phyloP scores from a whole-genome alignment of 768 basidiomycete species.

The Lactarius hatsudake region DNA sequence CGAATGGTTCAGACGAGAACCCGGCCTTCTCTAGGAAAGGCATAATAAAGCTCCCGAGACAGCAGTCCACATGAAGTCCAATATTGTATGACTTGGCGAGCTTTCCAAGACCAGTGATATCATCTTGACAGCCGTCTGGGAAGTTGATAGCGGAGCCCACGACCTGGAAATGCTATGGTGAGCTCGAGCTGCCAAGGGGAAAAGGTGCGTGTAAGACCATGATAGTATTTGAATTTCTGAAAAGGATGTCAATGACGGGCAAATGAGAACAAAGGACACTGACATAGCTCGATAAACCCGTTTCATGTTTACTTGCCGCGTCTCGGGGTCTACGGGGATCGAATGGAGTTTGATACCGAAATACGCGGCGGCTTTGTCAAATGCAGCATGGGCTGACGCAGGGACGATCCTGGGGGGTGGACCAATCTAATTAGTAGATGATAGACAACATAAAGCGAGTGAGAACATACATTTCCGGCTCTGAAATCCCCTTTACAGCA shows the following conservation, averaged over 20 bases:
- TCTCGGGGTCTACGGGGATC: constrained; percentile 74
- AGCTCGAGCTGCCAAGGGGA: constrained; percentile 1
- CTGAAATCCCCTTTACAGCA: constrained; percentile 78
- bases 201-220: constrained; percentile 48
- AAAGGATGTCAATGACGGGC: constrained; percentile 13
- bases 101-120: constrained; percentile 73
- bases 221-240: constrained; percentile 84
- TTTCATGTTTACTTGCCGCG: constrained; percentile 75
- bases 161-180: constrained; percentile 44
- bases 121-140: constrained; percentile 83
- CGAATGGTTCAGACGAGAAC: constrained; percentile 71
- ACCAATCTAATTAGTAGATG: constrained; percentile 9
- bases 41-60: constrained; percentile 89
- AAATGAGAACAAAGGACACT: constrained; percentile 34
- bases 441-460: background rate
- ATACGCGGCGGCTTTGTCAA: constrained; percentile 89
- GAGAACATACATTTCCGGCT: constrained; percentile 81
- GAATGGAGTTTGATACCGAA: constrained; percentile 86
- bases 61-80: constrained; percentile 93
- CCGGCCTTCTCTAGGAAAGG: constrained; percentile 86
- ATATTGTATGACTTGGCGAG: constrained; percentile 74
- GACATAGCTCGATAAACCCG: constrained; percentile 85
- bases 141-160: constrained; percentile 87
- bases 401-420: constrained; percentile 64
- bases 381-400: constrained; percentile 86